Base-by-base conservation (phyloP, 2,329 filamentous ascomycete genomes). In the Ilyonectria destructans region DNA sequence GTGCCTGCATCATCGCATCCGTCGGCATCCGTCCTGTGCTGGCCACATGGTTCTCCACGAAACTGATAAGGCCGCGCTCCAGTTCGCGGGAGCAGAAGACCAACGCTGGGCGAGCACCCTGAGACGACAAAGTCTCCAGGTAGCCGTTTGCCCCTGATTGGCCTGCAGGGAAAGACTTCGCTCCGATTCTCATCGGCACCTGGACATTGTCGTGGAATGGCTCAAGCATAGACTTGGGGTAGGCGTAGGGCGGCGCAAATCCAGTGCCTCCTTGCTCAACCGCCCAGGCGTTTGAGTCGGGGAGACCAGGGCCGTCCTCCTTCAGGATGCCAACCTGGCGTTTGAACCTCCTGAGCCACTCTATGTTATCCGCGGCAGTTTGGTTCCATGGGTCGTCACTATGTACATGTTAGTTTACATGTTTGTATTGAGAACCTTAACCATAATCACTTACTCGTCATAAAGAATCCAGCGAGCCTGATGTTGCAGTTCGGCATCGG, bases 331-430 rank as follows among this genome's bases (percentile, higher is more conserved):
- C 88, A 1, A 81, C 83, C 55, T 88, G 85, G 12, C 88, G 85
- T 77, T 91, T 91, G 81, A 91, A 91, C 51, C 89, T 85, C 63
- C 85, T 83, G 13, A 91, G 82, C 89, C 89, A 91, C 77, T 91
- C 89, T 1, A 83, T 84, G 70, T 91, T 91, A 74, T 91, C 89
- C 33, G 89, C 89, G 1, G 88, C 87, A 0, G 89, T 91, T 71
- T 89, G 86, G 75, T 91, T 91, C 87, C 88, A 90, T 2, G 88
- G 87, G 72, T 91, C 89, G 64, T 91, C 89, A 64, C 87, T 89
- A 19, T 3, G 26, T 7, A 5, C 43, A 26, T 65, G 70, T 77
- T 69, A 80, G 72, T 56, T 57, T n/a, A 35, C 37, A 21, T 23
- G 2, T 21, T 23, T 8, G 23, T 26, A 45, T 48, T 40, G 12